A percentile compares a stretch with the other conserved stretches of the same genome.
These are phyloP conservation scores for Punctularia strigosozonata DNA, from an alignment of 768 basidiomycete species.

Conservation along the genomic window DNA sequence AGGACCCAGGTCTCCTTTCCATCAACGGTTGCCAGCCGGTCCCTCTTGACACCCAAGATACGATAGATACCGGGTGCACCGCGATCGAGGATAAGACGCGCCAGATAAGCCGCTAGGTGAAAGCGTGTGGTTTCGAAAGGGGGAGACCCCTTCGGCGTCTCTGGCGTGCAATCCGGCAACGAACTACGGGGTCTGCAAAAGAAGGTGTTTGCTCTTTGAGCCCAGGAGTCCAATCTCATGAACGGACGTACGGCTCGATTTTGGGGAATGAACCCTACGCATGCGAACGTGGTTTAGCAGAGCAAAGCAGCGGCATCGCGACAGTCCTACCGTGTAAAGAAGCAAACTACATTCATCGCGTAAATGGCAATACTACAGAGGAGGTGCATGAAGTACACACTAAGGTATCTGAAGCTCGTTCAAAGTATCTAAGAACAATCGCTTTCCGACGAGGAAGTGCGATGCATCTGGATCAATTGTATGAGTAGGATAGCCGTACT, in stretches of 20 bases:
- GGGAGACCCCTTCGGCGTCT: neutral
- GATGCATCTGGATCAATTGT: neutral
- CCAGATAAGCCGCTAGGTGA: neutral
- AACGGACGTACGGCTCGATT: neutral
- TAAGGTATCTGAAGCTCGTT: neutral
- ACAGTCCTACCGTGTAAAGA: neutral
- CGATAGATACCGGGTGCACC: neutral
- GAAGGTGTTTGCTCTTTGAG: neutral
- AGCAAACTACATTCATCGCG: neutral
- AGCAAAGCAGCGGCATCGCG: neutral
- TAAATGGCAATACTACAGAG: neutral
- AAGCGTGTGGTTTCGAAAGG: neutral
- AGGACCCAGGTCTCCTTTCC: no score
- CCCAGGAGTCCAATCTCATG: no score
- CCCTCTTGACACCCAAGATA: neutral
- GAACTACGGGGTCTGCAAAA: neutral
- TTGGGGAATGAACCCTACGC: neutral
- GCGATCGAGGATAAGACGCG: neutral
- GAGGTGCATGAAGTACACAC: neutral
- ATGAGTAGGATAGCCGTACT: neutral
- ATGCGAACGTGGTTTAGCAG: neutral
- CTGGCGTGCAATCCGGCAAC: neutral
- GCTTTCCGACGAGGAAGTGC: neutral
- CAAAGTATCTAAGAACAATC: neutral
- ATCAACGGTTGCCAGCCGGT: neutral